Evolutionary conservation across 495 filamentous ascomycete species (phyloP).

Genomic region (Tetracladium marchalianum): DNA sequence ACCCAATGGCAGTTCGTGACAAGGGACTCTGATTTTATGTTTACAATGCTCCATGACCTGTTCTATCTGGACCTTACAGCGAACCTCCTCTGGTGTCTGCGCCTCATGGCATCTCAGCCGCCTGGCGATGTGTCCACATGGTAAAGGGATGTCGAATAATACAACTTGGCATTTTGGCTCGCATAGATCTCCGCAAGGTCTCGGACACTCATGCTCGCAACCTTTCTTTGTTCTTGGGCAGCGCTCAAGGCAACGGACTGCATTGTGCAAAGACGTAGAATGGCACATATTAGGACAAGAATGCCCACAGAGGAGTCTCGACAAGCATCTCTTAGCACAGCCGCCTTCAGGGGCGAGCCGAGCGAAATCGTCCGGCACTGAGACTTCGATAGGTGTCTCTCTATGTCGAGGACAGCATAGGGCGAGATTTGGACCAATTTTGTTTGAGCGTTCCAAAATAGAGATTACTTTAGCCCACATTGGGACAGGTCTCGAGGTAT

Average conservation of each 20-base stretch:
- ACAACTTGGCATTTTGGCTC: conserved; percentile 32
- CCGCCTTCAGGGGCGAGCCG: conserved; percentile 60
- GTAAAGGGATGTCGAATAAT: conserved; percentile 35
- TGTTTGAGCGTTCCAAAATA: conserved; percentile 37
- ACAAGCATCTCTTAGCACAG: conserved; percentile 48
- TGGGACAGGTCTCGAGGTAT: conserved; percentile 40
- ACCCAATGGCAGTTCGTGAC: conserved; percentile 31
- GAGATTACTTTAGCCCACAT: conserved; percentile 65
- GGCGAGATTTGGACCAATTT: conserved; percentile 43
- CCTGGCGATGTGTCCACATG: conserved; percentile 48
- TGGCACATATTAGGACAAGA: conserved; percentile 62
- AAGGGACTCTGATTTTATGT: conserved; percentile 42
- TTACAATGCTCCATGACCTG: conserved; percentile 40
- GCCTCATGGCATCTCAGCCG: conserved; percentile 42
- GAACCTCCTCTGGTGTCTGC: conserved; percentile 28
- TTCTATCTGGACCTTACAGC: conserved; percentile 30
- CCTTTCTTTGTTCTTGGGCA: conserved; percentile 45
- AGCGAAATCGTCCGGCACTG: conserved; percentile 52
- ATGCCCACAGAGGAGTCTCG: conserved; percentile 63
- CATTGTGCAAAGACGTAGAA: conserved; percentile 52
- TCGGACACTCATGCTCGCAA: conserved; percentile 54
- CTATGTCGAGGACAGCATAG: conserved; percentile 62
- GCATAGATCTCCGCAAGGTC: conserved; percentile 50
- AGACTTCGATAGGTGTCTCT: conserved; percentile 43
- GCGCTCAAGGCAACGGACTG: conserved; percentile 48